Conservation (phyloP, 345 rosid species). For the Gossypium anomalum region DNA sequence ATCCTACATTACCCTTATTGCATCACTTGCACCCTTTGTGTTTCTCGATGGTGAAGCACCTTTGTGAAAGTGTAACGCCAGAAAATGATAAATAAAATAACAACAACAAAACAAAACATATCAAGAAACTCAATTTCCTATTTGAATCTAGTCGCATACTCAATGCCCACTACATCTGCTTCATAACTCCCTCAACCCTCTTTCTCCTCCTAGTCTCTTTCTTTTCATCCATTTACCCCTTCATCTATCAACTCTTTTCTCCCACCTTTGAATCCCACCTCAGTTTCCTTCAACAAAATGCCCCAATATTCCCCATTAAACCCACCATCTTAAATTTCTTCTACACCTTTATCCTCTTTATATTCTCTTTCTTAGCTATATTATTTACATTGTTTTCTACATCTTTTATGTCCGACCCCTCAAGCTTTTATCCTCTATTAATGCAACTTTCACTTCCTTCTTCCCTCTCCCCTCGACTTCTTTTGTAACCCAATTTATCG, state of each 20-base stretch:
- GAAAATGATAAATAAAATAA: too few species aligned
- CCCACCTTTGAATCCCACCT: slow-evolving; percentile 14
- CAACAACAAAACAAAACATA: too few species aligned
- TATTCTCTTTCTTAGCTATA: slow-evolving; percentile 40
- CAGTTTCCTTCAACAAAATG: slow-evolving; percentile 11
- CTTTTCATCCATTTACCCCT: slow-evolving; percentile 43
- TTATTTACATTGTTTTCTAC: slow-evolving; percentile 55
- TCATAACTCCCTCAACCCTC: slow-evolving; percentile 74
- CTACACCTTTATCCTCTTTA: slow-evolving; percentile 28
- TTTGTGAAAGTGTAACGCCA: too few species aligned
- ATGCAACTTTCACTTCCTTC: slow-evolving; percentile 49
- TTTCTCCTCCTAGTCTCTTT: slow-evolving; percentile 67
- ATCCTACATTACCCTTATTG: too few species aligned
- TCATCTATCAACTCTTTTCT: slow-evolving; percentile 34
- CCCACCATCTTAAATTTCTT: slow-evolving; percentile 21
- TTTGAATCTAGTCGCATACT: slow-evolving; percentile 57
- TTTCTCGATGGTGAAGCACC: too few species aligned
- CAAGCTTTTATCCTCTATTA: slow-evolving; percentile 50
- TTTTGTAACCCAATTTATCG: slow-evolving; percentile 22
- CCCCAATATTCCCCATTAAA: neutral
- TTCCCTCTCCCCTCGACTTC: slow-evolving; percentile 42
- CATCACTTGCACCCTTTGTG: too few species aligned
- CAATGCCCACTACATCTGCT: slow-evolving; percentile 80
- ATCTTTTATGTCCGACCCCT: slow-evolving; percentile 81
- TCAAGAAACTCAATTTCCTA: slow-evolving; percentile 8